Evolutionary conservation across 2,329 filamentous ascomycete genomes (phyloP).

Genomic region (Metarhizium anisopliae): DNA sequence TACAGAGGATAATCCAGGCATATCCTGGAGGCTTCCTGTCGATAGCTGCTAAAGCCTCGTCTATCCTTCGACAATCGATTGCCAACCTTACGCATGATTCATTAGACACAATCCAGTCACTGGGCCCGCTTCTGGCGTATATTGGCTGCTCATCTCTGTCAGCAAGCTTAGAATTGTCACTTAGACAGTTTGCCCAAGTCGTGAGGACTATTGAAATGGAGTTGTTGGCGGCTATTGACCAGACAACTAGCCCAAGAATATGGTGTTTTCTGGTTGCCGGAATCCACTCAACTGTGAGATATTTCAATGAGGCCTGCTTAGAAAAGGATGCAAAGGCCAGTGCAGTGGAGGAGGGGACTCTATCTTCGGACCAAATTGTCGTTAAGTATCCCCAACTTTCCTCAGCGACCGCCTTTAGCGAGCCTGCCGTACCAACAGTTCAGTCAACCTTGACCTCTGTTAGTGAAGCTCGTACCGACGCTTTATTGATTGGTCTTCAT

Average conservation of each 20-base stretch:
- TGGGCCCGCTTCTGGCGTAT: slow-evolving; percentile 37
- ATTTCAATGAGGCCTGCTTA: slow-evolving; percentile 32
- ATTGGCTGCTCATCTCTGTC: slow-evolving; percentile 35
- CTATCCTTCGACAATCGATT: slow-evolving; percentile 17
- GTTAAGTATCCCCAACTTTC: slow-evolving; percentile 20
- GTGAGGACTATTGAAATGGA: slow-evolving; percentile 24
- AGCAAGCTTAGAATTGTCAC: slow-evolving; percentile 12
- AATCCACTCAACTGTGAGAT: slow-evolving; percentile 24
- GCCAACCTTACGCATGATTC: slow-evolving; percentile 11
- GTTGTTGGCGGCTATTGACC: slow-evolving; percentile 26
- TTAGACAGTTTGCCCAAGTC: slow-evolving; percentile 33
- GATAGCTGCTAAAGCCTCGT: slow-evolving; percentile 20
- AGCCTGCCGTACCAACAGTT: neutral
- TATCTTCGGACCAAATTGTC: slow-evolving; percentile 9
- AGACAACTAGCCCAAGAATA: slow-evolving; percentile 20
- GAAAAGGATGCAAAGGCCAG: slow-evolving; percentile 11
- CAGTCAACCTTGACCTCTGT: slow-evolving; percentile 10
- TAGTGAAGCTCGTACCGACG: slow-evolving; percentile 24
- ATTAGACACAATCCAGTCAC: slow-evolving; percentile 20
- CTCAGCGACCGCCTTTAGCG: slow-evolving; percentile 8
- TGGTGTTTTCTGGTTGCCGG: slow-evolving; percentile 30
- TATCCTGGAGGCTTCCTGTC: slow-evolving; percentile 26
- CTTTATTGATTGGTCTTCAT: slow-evolving; percentile 28
- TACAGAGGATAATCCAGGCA: slow-evolving; percentile 28
- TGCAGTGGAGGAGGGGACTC: slow-evolving; percentile 10